Evolutionary conservation across 2,329 filamentous ascomycete species (phyloP), one percentile per base, ranked within the genome.

Genomic region (Helicocarpus griseus): DNA sequence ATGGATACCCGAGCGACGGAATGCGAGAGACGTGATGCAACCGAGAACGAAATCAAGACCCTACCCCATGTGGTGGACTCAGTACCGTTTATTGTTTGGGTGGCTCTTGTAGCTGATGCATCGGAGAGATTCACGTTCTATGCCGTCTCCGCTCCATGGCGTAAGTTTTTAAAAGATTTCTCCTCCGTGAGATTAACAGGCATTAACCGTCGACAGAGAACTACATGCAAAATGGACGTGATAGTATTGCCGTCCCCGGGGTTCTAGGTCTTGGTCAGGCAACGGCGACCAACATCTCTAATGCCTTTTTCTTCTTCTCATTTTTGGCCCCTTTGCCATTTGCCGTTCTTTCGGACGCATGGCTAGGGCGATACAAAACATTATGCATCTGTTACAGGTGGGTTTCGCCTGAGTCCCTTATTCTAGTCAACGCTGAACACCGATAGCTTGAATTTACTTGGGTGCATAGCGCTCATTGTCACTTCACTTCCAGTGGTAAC

Each of bases 341-440:
- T 61, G 80, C 78, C 46, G 74, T 79, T 50, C 62, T 82, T 45
- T 78, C 80, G 17, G 80, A 83, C 60, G 74, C 77, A 28, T 80
- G 79, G 62, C 69, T 81, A 7, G 80, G 80, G 50, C 77, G 79
- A 56, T 82, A 77, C 65, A 79, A 77, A 61, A 79, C 80, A 77
- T 83, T 43, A 63, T n/a, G n/a, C n/a, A n/a, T n/a, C n/a, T n/a
- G n/a, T n/a, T n/a, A n/a, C n/a, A n/a, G n/a, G n/a, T n/a, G n/a
- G n/a, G n/a, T n/a, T n/a, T n/a, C n/a, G n/a, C n/a, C n/a, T n/a
- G n/a, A n/a, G n/a, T n/a, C n/a, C n/a, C n/a, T 77, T 29, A 60
- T 74, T 56, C 80, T 81, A 57, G 75, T 76, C 53, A 58, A 70
- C 44, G 64, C n/a, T 84, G 53, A 84, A 85, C 67, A 73, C 83